A percentile compares a stretch with the other conserved stretches of the same genome.
phyloP scores from a whole-genome alignment of 1,139 yeast species.

The Tardiomyces blankii region DNA sequence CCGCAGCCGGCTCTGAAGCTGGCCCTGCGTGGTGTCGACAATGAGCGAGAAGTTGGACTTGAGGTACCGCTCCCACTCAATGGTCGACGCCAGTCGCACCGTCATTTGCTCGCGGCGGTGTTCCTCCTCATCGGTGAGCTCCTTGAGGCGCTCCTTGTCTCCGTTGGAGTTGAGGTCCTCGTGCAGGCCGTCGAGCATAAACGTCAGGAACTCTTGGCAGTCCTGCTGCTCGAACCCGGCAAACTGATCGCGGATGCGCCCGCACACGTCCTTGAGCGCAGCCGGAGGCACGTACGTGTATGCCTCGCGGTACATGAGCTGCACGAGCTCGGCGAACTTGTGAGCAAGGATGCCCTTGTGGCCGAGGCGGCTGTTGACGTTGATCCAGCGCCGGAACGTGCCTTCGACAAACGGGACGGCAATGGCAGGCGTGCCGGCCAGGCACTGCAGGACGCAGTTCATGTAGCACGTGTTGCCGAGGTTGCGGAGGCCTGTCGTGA shows the following conservation, averaged over 20 bases:
- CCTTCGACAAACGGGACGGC: constrained; percentile 40
- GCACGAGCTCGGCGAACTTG: constrained; percentile 56
- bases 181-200: constrained; percentile 74
- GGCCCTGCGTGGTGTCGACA: constrained; percentile 86
- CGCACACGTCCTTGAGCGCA: constrained; percentile 52
- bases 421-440: constrained; percentile 42
- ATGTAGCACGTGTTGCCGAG: constrained; percentile 91
- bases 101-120: constrained; percentile 62
- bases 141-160: constrained; percentile 40
- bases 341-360: constrained; percentile 74
- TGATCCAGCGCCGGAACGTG: constrained; percentile 60
- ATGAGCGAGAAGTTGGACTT: constrained; percentile 76
- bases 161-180: constrained; percentile 77
- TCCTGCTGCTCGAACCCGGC: constrained; percentile 83
- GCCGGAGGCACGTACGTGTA: constrained; percentile 43
- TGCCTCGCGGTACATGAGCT: constrained; percentile 43
- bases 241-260: constrained; percentile 60
- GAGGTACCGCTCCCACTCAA: constrained; percentile 90
- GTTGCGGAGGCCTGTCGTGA: constrained; percentile 56
- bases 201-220: constrained; percentile 81
- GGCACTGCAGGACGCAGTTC: constrained; percentile 84
- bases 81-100: constrained; percentile 74
- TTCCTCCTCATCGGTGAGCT: constrained; percentile 67
- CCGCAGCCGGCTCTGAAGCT: constrained; percentile 66
- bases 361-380: constrained; percentile 66